phyloP scores from a whole-genome alignment of 1,139 yeast genomes.

The Petasospora fabianii region DNA sequence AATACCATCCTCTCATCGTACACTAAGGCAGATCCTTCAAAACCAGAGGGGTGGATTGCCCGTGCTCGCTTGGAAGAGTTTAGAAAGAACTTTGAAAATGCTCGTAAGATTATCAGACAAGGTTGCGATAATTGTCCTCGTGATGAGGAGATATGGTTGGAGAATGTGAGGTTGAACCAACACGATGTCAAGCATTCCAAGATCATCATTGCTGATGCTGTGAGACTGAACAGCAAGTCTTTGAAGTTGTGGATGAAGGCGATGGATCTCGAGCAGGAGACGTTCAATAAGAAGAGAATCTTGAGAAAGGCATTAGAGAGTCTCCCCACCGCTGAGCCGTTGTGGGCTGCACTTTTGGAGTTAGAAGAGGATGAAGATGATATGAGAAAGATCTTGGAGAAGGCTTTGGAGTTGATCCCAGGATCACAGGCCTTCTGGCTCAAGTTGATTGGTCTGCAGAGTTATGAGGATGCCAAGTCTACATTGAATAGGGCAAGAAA shows the following conservation, averaged over 20 bases:
- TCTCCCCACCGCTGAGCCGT: conserved; percentile 57
- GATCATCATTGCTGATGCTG: conserved; percentile 61
- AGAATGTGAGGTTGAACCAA: conserved; percentile 63
- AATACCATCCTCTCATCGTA: conserved; percentile 63
- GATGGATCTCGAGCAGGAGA: conserved; percentile 46
- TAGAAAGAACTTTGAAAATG: conserved; percentile 52
- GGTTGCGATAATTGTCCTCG: conserved; percentile 72
- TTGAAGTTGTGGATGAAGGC: conserved; percentile 73
- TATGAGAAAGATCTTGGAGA: conserved; percentile 36
- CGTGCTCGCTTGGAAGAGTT: conserved; percentile 77
- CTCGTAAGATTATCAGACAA: conserved; percentile 58
- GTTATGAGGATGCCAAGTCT: conserved; percentile 44
- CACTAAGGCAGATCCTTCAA: conserved; percentile 68
- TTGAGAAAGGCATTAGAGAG: conserved; percentile 66
- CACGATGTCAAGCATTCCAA: conserved; percentile 45
- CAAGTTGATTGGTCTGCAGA: conserved; percentile 41
- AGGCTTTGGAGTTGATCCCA: conserved; percentile 71
- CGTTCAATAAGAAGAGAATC: conserved; percentile 48
- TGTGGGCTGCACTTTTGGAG: conserved; percentile 57
- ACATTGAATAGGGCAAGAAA: conserved; percentile 60
- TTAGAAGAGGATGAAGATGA: conserved; percentile 46
- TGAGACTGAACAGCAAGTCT: conserved; percentile 52
- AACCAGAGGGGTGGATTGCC: conserved; percentile 84
- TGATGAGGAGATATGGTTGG: conserved; percentile 79
- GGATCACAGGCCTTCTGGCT: conserved; percentile 63